phyloP scores from a whole-genome alignment of 2,329 filamentous ascomycete species.

The Colletotrichum ledebouriae region DNA sequence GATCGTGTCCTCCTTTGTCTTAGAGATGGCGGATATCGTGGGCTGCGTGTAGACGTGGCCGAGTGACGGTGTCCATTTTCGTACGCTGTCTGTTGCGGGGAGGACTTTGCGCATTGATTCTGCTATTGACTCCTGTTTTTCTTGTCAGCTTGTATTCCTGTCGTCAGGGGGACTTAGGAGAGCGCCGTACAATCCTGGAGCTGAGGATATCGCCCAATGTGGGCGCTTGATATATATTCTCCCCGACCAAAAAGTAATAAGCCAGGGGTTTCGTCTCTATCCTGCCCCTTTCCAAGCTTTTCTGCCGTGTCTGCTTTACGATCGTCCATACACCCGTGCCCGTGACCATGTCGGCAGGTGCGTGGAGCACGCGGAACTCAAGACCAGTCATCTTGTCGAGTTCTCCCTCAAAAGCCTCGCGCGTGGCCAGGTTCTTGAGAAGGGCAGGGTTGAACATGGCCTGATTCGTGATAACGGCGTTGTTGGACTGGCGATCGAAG shows the following conservation, averaged over 20 bases:
- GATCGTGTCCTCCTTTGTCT: constrained; percentile 46
- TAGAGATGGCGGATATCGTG: constrained; percentile 44
- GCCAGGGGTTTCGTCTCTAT: constrained; percentile 72
- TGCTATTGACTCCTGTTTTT: constrained; percentile 40
- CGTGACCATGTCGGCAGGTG: constrained; percentile 72
- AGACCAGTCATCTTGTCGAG: constrained; percentile 75
- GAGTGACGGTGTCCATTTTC: constrained; percentile 67
- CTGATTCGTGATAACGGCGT: constrained; percentile 73
- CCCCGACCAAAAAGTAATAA: constrained; percentile 74
- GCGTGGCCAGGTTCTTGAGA: constrained; percentile 68
- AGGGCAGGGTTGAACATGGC: constrained; percentile 72
- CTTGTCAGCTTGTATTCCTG: constrained; percentile 3
- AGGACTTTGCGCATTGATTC: constrained; percentile 66
- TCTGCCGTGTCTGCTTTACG: constrained; percentile 74
- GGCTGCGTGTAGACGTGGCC: constrained; percentile 65
- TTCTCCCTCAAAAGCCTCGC: constrained; percentile 73
- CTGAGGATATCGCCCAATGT: constrained; percentile 71
- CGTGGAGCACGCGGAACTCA: constrained; percentile 76
- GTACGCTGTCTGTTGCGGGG: constrained; percentile 62
- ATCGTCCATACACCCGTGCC: constrained; percentile 80
- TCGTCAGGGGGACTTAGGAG: constrained; percentile 11
- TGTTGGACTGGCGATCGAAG: constrained; percentile 77
- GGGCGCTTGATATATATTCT: constrained; percentile 77
- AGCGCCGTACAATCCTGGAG: constrained; percentile 65
- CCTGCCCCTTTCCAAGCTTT: constrained; percentile 63